Conservation (phyloP, 148 eudicot genomes). For the Simmondsia chinensis region DNA sequence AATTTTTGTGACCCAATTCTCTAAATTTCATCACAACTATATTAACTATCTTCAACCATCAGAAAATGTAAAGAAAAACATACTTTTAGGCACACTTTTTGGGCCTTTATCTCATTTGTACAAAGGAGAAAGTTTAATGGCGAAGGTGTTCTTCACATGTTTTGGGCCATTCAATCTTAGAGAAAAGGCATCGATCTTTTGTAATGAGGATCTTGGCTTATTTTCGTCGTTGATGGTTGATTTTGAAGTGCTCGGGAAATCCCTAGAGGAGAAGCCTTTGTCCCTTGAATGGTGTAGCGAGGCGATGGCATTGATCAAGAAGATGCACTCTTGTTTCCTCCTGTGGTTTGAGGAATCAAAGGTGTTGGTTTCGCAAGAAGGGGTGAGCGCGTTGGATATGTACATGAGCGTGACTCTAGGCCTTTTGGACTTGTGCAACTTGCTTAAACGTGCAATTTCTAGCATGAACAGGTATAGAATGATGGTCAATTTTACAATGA, state of each 20-base stretch:
- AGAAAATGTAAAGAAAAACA: not conserved
- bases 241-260: constrained; percentile 19
- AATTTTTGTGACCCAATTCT: constrained; percentile 11
- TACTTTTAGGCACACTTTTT: not conserved
- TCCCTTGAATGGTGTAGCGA: constrained; percentile 32
- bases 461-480: constrained; percentile 15
- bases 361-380: constrained; percentile 11
- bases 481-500: constrained; percentile 18
- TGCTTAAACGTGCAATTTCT: constrained; percentile 20
- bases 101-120: not conserved
- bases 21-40: constrained; percentile 7
- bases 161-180: constrained; percentile 14
- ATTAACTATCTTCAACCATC: not conserved
- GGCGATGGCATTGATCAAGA: constrained; percentile 26
- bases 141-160: constrained; percentile 26
- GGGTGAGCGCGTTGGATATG: constrained; percentile 16
- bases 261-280: constrained; percentile 17
- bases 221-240: constrained; percentile 16
- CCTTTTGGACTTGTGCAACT: constrained; percentile 30
- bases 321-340: constrained; percentile 22
- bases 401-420: constrained; percentile 26
- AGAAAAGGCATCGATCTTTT: not conserved
- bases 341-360: constrained; percentile 9
- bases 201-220: constrained; percentile 5
- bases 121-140: constrained; percentile 4